Evolutionary conservation across 345 rosid species (phyloP).

Genomic region (Ceriops tagal): DNA sequence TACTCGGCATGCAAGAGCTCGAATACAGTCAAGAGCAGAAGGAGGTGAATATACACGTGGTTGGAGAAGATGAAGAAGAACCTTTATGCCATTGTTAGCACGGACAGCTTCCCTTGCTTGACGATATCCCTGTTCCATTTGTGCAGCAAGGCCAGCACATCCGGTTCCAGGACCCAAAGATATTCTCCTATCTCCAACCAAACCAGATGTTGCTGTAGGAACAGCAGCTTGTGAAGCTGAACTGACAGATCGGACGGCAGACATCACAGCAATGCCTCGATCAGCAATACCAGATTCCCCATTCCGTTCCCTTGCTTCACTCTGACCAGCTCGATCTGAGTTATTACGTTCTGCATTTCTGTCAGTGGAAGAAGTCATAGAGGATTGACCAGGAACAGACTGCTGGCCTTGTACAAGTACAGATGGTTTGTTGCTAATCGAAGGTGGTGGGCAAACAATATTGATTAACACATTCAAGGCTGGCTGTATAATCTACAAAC

Average conservation of each 20-base stretch:
- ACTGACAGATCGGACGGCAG: constrained; percentile 35
- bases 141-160: constrained; percentile 96
- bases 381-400: constrained; percentile 40
- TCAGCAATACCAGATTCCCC: constrained; percentile 46
- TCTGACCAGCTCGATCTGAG: constrained; percentile 43
- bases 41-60: constrained; percentile 87
- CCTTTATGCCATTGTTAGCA: constrained; percentile 93
- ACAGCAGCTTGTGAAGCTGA: constrained; percentile 55
- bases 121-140: constrained; percentile 93
- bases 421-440: constrained; percentile 82
- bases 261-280: constrained; percentile 36
- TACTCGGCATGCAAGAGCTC: constrained; percentile 92
- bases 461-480: constrained; percentile 87
- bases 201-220: constrained; percentile 65
- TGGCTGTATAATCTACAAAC: constrained; percentile 86
- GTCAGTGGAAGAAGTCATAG: constrained; percentile 34
- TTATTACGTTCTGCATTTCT: constrained; percentile 43
- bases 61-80: constrained; percentile 91
- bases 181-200: constrained; percentile 96
- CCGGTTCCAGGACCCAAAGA: constrained; percentile 97
- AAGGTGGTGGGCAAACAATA: constrained; percentile 98
- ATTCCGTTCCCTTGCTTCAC: constrained; percentile 52
- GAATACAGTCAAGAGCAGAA: constrained; percentile 85
- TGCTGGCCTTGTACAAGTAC: constrained; percentile 53
- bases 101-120: constrained; percentile 96